A percentile compares a stretch with the other conserved stretches of the same genome.
Conservation (phyloP, 1,139 yeast species). For the Trichomonascaceae sp. region DNA sequence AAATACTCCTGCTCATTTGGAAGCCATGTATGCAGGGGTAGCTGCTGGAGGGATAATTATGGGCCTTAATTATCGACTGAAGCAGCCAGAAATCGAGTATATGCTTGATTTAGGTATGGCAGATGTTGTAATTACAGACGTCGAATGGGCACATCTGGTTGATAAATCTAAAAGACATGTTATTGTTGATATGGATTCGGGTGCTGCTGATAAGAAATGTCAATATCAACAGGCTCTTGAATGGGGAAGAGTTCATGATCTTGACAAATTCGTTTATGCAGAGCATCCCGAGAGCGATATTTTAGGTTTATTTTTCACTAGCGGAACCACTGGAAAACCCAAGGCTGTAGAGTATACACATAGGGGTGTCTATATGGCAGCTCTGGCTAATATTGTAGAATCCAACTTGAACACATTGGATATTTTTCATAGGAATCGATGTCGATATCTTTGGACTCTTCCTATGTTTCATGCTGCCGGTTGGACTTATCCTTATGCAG, state of each 20-base stretch:
- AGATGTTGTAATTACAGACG: slow-evolving; percentile 32
- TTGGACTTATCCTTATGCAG: slow-evolving; percentile 37
- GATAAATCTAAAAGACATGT: slow-evolving; percentile 19
- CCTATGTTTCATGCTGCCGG: slow-evolving; percentile 39
- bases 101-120: slow-evolving; percentile 32
- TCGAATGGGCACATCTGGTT: slow-evolving; percentile 29
- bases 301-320: slow-evolving; percentile 46
- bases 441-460: slow-evolving; percentile 35
- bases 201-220: slow-evolving; percentile 20
- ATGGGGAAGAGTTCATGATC: slow-evolving; percentile 22
- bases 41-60: slow-evolving; percentile 33
- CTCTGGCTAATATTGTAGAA: slow-evolving; percentile 32
- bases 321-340: slow-evolving; percentile 75
- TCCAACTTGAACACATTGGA: slow-evolving; percentile 31
- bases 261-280: not conserved
- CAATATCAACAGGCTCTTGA: slow-evolving; percentile 25
- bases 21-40: slow-evolving; percentile 32
- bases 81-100: slow-evolving; percentile 30
- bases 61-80: slow-evolving; percentile 34
- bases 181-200: slow-evolving; percentile 30
- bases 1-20: slow-evolving; percentile 37
- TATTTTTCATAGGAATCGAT: slow-evolving; percentile 26
- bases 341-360: slow-evolving; percentile 68
- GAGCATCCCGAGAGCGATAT: slow-evolving; percentile 27
- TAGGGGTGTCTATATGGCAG: slow-evolving; percentile 33